Conservation (phyloP, 768 basidiomycete species). For the Trametopsis cervina region DNA sequence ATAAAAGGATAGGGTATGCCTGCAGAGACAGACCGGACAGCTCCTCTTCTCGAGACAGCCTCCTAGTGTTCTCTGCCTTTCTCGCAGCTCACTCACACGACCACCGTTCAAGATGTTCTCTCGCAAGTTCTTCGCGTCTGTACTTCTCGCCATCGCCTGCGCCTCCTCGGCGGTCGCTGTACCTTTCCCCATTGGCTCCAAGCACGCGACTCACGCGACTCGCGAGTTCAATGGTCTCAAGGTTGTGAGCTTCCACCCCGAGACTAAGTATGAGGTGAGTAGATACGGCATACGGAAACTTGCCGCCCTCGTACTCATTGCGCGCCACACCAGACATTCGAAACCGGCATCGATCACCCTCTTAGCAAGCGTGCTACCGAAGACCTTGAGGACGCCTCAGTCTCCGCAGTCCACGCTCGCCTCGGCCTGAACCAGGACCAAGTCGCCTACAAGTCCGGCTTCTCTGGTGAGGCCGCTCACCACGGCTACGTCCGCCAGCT, state of each 20-base stretch:
- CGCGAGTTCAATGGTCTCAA: conserved; percentile 15
- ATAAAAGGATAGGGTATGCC: no score
- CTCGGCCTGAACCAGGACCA: conserved; percentile 14
- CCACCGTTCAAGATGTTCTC: conserved; percentile 17
- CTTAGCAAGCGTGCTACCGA: conserved; percentile 16
- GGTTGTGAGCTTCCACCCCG: conserved; percentile 22
- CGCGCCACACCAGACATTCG: conserved; percentile 16
- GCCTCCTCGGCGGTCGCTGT: conserved; percentile 15
- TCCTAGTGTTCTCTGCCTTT: not conserved
- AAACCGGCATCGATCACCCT: conserved; percentile 18
- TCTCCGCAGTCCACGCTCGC: conserved; percentile 18
- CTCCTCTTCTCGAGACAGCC: not conserved
- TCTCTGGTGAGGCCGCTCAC: conserved; percentile 10
- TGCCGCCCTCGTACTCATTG: not conserved
- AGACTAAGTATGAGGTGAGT: conserved; percentile 20
- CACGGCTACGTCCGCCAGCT: conserved; percentile 20
- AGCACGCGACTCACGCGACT: conserved; percentile 18
- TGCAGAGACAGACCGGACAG: no score
- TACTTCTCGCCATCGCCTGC: conserved; percentile 17
- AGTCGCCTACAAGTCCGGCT: conserved; percentile 14
- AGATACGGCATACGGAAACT: not conserved
- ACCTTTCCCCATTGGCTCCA: conserved; percentile 14
- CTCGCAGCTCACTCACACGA: no score
- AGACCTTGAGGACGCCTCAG: conserved; percentile 16
- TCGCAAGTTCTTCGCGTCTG: conserved; percentile 14